Conservation (phyloP, 2,329 filamentous ascomycete genomes). For the Trichothecium roseum region DNA sequence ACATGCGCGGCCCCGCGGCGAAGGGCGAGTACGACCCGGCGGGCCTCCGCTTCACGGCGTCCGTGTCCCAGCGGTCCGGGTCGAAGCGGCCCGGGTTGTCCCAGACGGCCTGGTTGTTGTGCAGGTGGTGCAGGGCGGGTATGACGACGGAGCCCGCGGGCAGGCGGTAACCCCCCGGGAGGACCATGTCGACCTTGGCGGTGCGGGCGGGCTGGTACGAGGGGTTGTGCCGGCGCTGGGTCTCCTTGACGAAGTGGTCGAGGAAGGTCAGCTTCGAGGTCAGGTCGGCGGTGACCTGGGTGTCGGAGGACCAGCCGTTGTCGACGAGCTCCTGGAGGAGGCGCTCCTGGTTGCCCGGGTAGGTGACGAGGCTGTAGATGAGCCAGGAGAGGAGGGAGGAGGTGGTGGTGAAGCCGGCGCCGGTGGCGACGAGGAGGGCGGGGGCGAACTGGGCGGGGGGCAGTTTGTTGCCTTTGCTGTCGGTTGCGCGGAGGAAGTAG, state of each 20-base stretch:
- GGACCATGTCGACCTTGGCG: constrained; percentile 41
- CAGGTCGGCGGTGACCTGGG: constrained; percentile 33
- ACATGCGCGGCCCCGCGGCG: constrained; percentile 43
- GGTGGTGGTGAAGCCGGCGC: constrained; percentile 51
- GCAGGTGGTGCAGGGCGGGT: constrained; percentile 37
- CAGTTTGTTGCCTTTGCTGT: constrained; percentile 43
- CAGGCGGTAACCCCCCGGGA: constrained; percentile 49
- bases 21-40: constrained; percentile 50
- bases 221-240: constrained; percentile 47
- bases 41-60: constrained; percentile 36
- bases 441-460: constrained; percentile 21
- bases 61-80: constrained; percentile 48
- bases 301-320: constrained; percentile 30
- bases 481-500: constrained; percentile 45
- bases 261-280: constrained; percentile 38
- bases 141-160: constrained; percentile 42
- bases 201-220: constrained; percentile 52
- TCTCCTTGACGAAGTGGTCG: constrained; percentile 51
- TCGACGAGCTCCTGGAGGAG: constrained; percentile 49
- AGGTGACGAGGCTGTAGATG: constrained; percentile 40
- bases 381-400: constrained; percentile 48
- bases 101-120: constrained; percentile 45
- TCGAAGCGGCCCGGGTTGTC: constrained; percentile 47
- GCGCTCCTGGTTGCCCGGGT: constrained; percentile 44
- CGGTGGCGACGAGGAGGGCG: constrained; percentile 38